Evolutionary conservation across 352 stramenopile species (phyloP), one percentile per base, ranked within the genome.

Genomic region (Phytophthora sp.): DNA sequence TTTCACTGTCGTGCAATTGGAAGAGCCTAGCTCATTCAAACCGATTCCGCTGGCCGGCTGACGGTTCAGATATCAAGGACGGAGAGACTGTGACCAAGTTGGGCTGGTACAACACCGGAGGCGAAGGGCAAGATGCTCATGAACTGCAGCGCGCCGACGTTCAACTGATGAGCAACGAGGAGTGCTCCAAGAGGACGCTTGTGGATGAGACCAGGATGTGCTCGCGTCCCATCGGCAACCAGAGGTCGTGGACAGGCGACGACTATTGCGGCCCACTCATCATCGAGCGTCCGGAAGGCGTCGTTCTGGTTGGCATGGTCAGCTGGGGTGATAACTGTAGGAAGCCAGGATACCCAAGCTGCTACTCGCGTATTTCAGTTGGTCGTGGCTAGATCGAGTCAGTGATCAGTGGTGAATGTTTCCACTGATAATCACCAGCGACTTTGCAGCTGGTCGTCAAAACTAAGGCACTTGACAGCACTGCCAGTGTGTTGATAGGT

Each of bases 251-350:
- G 57, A 74, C 82, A 39, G 76, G 76, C 27, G 76, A n/a, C n/a
- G n/a, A 84, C 66, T 89, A 79, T n/a, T 76, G 77, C 11, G 77
- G 80, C 12, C 76, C 77, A 4, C 58, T 89, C 9, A 77, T 74
- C 12, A 41, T 70, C 18, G 61, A 77, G n/a, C 53, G 53, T 4
- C 61, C 61, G 8, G 44, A 57, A 16, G 46, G 63, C 7, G 73
- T 80, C 11, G 36, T 69, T 13, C 52, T 83, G 4, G 39, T 89
- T 18, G 80, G 80, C 1, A 49, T 81, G 29, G 66, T 84, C 16
- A 83, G 75, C 42, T 87, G 74, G 78, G 76, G 77, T 13, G 53
- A 71, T 26, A 76, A 78, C 49, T 90, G 79, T 33, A 70, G 58
- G 5, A 66, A 71, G 4, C 42, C 56, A 7, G 66, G 67, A 4